Conservation (phyloP, 441 rosid genomes). For the Croton setiger region DNA sequence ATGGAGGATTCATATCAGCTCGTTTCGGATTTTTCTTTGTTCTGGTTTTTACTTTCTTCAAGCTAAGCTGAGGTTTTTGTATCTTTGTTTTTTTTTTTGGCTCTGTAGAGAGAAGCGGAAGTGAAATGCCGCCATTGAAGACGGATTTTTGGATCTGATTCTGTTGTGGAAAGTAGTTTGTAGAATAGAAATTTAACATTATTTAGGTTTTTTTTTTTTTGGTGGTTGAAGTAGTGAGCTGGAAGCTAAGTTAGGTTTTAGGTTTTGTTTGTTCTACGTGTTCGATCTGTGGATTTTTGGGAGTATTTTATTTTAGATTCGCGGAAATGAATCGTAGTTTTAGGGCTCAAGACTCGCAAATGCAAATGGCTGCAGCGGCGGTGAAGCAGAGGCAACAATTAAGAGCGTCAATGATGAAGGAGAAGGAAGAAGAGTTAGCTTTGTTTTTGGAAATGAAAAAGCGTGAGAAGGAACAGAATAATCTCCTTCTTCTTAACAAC, state of each 20-base stretch:
- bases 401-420: conserved; percentile 75
- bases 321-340: conserved; percentile 84
- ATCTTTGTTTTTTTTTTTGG: conserved; percentile 3
- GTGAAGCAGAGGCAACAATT: conserved; percentile 71
- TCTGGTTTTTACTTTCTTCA: conserved; percentile 5
- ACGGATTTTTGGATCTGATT: conserved; percentile 24
- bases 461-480: conserved; percentile 81
- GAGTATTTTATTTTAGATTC: conserved; percentile 6
- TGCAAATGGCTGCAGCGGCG: conserved; percentile 66
- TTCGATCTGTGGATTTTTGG: conserved; percentile 33
- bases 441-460: conserved; percentile 90
- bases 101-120: neutral
- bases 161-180: neutral
- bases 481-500: conserved; percentile 53
- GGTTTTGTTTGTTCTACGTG: conserved; percentile 4
- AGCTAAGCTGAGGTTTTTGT: conserved; percentile 22
- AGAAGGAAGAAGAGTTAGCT: conserved; percentile 86
- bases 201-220: conserved; percentile 13
- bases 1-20: conserved; percentile 12
- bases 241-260: conserved; percentile 37
- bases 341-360: conserved; percentile 69
- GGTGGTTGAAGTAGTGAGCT: conserved; percentile 33
- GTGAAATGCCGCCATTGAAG: conserved; percentile 29
- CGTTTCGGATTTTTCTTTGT: conserved; percentile 16
- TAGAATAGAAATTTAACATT: neutral